Base-by-base conservation (phyloP, 1,284 basidiomycete species). In the Exobasidium rhododendri region DNA sequence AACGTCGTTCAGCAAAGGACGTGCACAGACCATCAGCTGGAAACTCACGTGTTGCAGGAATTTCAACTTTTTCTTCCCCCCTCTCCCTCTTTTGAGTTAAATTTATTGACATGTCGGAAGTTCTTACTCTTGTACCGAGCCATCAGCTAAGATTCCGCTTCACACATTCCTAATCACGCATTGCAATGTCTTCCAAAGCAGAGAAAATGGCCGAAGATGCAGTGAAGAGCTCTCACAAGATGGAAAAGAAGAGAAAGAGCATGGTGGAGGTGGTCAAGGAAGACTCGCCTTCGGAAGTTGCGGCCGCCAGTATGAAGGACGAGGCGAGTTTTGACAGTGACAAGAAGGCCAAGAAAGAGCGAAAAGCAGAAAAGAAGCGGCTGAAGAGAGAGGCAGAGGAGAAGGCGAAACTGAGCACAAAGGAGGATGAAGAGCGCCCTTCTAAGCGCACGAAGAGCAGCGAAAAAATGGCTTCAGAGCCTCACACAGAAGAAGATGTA, bases 351-450 rank as follows among this genome's bases (percentile, higher is more conserved):
- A 65, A 54, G 53, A 53, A 20, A 65, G 56, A 47, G 64, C 59
- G 44, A 71, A 63, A 26, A 64, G 59, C 29, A 66, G 67, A 6
- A 73, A 74, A 40, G 74, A 74, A 22, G 55, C 50, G 46, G 61
- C 61, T 62, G 64, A 30, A 31, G 56, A 66, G 64, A 62, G 64
- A 51, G 17, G 40, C 45, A 62, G 4, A 63, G 76, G 62, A 75
- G 70, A 35, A 40, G 35, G 35, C 7, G 17, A 40, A 40, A 17
- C 35, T 10, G 17, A 17, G 10, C 17, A 17, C 10, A 10, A 7
- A 79, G 80, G 70, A 68, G 70, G 65, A 80, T 80, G 74, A 79
- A 78, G 69, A 68, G 53, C 66, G 70, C 35, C 63, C 58, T 61
- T 26, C 53, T 61, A 5, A 50, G 70, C 14, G 61, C 69, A 66